These are phyloP conservation scores for Chenopodium album DNA, from an alignment of 148 eudicot species.

Conservation along the genomic window DNA sequence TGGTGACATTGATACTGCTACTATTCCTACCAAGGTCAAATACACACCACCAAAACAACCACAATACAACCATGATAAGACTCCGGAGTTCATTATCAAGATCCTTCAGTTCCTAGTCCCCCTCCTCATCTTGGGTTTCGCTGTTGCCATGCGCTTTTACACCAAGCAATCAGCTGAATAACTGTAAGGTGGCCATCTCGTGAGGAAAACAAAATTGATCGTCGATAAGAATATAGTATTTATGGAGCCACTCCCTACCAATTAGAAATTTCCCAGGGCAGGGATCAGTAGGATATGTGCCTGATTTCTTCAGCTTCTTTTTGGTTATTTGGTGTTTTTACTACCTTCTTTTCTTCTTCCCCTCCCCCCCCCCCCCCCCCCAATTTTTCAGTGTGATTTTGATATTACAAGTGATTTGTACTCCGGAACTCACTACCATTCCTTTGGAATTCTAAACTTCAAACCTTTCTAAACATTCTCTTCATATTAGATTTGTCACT, in stretches of 20 bases:
- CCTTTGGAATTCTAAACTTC: background rate
- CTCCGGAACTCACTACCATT: background rate
- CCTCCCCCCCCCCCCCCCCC: background rate
- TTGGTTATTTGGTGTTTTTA: conserved; percentile 3
- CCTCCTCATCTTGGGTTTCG: conserved; percentile 62
- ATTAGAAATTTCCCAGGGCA: background rate
- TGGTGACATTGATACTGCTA: conserved; percentile 64
- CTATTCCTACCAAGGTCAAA: conserved; percentile 48
- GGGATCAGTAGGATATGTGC: conserved; percentile 11
- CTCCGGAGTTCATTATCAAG: conserved; percentile 67
- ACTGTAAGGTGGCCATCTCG: background rate
- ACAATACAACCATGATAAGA: conserved; percentile 62
- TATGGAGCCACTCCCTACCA: background rate
- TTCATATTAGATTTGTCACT: background rate
- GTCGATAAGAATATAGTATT: conserved; percentile 3
- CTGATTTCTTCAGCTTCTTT: background rate
- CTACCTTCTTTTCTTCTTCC: background rate
- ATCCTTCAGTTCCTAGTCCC: conserved; percentile 89
- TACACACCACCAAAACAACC: conserved; percentile 76
- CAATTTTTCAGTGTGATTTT: conserved; percentile 10
- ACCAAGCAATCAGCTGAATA: conserved; percentile 51
- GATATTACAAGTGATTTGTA: conserved; percentile 14
- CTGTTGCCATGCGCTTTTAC: conserved; percentile 71
- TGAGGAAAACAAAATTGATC: conserved; percentile 11
- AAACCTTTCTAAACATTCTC: background rate